Evolutionary conservation across 805 yeast genomes (phyloP), one percentile per base, ranked within the genome.

Genomic region (Metschnikowia bowlesiae): DNA sequence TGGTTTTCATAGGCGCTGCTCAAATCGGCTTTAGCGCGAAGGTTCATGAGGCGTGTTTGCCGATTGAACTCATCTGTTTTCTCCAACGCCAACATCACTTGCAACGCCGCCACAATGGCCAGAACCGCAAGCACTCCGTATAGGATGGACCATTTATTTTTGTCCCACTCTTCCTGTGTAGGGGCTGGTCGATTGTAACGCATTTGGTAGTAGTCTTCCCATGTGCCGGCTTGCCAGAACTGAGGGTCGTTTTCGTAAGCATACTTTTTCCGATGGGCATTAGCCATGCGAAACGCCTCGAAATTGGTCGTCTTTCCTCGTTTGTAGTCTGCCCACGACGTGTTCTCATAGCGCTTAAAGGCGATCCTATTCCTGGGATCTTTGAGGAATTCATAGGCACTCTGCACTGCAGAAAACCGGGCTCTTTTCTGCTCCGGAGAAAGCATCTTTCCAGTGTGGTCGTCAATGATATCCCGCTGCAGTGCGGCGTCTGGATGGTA

Each of bases 401-500:
- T 57, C 51, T 64, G 72, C n/a, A 66, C 62, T 46, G 53, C 59
- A 50, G 62, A 71, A 48, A 65, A 72, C 33, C 71, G 60, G 16
- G 47, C 40, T 22, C 71, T 54, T 51, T 74, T 77, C 49, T 56
- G 62, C 11, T 63, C 68, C 6, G 48, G 56, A 2, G 67, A 63
- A 28, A 79, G 63, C 4, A 54, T 51, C 11, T 56, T 42, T 4
- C 76, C 73, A 8, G 34, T 44, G 16, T 60, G 52, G 37, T 63
- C 64, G 36, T 67, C 64, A 8, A 63, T 33, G 0, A 66, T 56
- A 0, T 54, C 62, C 9, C 60, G 49, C 33, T 65, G 63, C 14
- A 59, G 52, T 2, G 73, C 59, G 2, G 77, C 63, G 62, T 90
- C 97, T 0, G 97, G 97, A 63, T 90, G 97, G 59, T 90, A 90